Evolutionary conservation across 352 stramenopile species (phyloP).

Genomic region (Globisporangium camurandrum): DNA sequence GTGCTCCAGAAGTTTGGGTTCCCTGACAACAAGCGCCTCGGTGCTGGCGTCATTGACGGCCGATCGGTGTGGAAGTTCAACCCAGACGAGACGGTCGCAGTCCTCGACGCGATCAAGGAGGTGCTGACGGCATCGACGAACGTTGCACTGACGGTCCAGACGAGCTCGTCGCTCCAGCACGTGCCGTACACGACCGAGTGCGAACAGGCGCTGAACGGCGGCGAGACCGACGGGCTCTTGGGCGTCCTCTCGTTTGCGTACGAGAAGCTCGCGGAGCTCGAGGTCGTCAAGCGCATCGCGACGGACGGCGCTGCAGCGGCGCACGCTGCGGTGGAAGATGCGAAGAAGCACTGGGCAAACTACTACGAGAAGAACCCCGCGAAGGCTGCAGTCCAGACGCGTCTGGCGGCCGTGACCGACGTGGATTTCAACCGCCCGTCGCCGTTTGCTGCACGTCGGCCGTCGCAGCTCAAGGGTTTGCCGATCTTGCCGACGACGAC

Average conservation of each 20-base stretch:
- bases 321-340: constrained; percentile 38
- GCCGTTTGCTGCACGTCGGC: constrained; percentile 70
- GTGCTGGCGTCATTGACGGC: constrained; percentile 84
- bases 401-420: constrained; percentile 49
- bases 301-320: constrained; percentile 47
- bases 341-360: constrained; percentile 51
- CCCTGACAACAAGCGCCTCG: constrained; percentile 76
- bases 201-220: constrained; percentile 61
- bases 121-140: constrained; percentile 37
- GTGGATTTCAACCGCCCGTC: constrained; percentile 78
- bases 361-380: constrained; percentile 85
- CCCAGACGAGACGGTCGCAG: constrained; percentile 37
- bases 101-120: constrained; percentile 56
- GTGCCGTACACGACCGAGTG: constrained; percentile 83
- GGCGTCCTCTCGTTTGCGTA: constrained; percentile 84
- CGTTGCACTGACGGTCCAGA: constrained; percentile 71
- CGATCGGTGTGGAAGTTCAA: constrained; percentile 90
- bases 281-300: constrained; percentile 70
- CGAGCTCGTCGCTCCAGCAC: constrained; percentile 87
- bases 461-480: constrained; percentile 53
- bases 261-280: constrained; percentile 87
- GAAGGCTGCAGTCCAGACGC: constrained; percentile 53
- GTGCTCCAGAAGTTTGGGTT: constrained; percentile 85
- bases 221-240: constrained; percentile 62
- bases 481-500: constrained; percentile 89